A percentile compares a stretch with the other conserved stretches of the same genome.
These are phyloP conservation scores for Trichosporon inkin DNA, from an alignment of 1,284 basidiomycete species.

Conservation along the genomic window DNA sequence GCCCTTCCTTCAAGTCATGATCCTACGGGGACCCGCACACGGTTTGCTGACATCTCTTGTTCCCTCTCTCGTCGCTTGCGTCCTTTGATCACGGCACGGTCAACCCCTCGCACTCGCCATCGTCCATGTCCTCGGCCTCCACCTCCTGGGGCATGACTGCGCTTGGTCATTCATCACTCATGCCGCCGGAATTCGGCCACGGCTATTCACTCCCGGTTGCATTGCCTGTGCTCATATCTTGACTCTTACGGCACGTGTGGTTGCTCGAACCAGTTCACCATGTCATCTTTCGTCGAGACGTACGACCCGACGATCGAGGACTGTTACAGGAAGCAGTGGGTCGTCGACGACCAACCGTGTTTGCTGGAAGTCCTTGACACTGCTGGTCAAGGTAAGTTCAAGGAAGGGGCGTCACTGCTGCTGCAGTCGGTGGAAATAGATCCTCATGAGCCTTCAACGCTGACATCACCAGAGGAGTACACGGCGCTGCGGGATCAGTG, in stretches of 20 bases:
- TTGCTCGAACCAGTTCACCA: constrained; percentile 63
- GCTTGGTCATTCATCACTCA: not conserved
- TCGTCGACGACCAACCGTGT: constrained; percentile 86
- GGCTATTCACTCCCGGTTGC: not conserved
- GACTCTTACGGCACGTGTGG: not conserved
- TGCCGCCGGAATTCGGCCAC: not conserved
- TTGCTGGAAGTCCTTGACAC: constrained; percentile 91
- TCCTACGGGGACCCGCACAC: not conserved
- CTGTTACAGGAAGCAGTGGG: constrained; percentile 85
- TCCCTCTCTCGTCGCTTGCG: not conserved
- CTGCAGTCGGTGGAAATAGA: not conserved
- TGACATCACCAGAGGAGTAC: constrained; percentile 69
- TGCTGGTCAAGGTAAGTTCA: constrained; percentile 76
- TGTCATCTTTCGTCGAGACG: constrained; percentile 79
- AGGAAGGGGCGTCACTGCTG: not conserved
- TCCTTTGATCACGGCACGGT: not conserved
- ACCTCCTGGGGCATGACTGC: not conserved
- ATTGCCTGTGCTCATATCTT: not conserved
- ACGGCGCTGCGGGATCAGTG: constrained; percentile 98
- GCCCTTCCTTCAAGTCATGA: not conserved
- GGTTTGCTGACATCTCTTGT: not conserved
- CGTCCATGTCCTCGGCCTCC: not conserved
- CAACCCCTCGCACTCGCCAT: not conserved
- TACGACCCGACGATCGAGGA: constrained; percentile 78
- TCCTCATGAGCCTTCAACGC: not conserved